A percentile compares a stretch with the other conserved stretches of the same genome.
Conservation (phyloP, 2,329 filamentous ascomycete species). For the Pseudocercospora eumusae region DNA sequence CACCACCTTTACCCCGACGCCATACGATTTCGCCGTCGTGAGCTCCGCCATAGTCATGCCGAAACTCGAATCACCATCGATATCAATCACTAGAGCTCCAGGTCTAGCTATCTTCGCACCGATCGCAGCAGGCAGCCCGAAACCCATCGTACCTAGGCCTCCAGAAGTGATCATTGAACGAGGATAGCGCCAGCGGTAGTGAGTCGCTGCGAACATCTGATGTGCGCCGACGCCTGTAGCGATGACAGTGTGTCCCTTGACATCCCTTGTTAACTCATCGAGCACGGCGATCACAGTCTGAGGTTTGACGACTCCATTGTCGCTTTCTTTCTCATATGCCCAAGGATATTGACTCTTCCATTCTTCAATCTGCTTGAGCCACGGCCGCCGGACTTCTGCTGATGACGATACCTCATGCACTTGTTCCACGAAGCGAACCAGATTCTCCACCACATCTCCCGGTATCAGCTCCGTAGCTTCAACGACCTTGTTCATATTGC, state of each 20-base stretch:
- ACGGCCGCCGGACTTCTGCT: slow-evolving; percentile 70
- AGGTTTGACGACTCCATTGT: slow-evolving; percentile 83
- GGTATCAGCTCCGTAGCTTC: slow-evolving; percentile 93
- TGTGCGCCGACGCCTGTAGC: slow-evolving; percentile 94
- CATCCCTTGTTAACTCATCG: slow-evolving; percentile 74
- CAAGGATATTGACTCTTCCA: slow-evolving; percentile 95
- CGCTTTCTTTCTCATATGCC: slow-evolving; percentile 72
- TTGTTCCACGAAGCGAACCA: slow-evolving; percentile 71
- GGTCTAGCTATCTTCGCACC: slow-evolving; percentile 87
- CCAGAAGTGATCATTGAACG: slow-evolving; percentile 94
- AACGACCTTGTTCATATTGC: slow-evolving; percentile 99
- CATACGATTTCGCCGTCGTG: slow-evolving; percentile 88
- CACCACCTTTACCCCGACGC: slow-evolving; percentile 93
- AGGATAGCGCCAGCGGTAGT: slow-evolving; percentile 90
- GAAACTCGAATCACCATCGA: slow-evolving; percentile 98
- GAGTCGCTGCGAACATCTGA: slow-evolving; percentile 99
- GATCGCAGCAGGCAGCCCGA: slow-evolving; percentile 89
- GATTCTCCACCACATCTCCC: slow-evolving; percentile 81
- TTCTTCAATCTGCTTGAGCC: slow-evolving; percentile 83
- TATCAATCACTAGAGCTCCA: slow-evolving; percentile 86
- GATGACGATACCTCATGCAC: slow-evolving; percentile 63
- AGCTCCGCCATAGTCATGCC: slow-evolving; percentile 98
- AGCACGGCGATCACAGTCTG: slow-evolving; percentile 89
- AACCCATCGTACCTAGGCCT: slow-evolving; percentile 94
- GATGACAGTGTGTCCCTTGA: slow-evolving; percentile 82